Evolutionary conservation across 129 eudicot species (phyloP), one percentile per base, ranked within the genome.

Genomic region (Helianthus tuberosus): DNA sequence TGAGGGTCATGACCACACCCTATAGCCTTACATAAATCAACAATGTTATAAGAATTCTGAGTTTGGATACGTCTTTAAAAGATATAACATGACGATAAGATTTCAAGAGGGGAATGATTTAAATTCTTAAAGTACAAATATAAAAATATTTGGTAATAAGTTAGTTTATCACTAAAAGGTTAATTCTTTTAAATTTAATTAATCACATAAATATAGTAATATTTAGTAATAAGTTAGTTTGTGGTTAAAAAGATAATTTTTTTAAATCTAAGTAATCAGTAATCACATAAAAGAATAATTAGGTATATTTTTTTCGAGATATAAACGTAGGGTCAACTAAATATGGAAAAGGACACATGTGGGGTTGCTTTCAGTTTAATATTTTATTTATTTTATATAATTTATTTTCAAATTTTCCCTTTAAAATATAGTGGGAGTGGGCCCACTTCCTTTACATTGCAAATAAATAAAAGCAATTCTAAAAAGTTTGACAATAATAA

Each of bases 401-500:
- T 44, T 75, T 8, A n/a, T n/a, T 11, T 50, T 11, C 25, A 8
- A 6, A 23, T 73, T 57, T 75, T 10, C 5, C 41, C 23, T 36
- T 71, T 41, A 12, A 27, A 44, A 74, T 77, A 66, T 71, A 72
- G 70, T 68, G 78, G 13, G 3, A 71, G 39, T 71, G 75, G 87
- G 75, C 41, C 89, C 59, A 5, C 39, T 9, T 71, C 11, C 59
- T 67, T 79, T 65, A 74, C 71, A 80, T 77, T 74, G 81, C 80
- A 64, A 73, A 86, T 80, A 80, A 78, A 78, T 77, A 62, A 87
- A 86, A 80, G 86, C 80, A 78, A 66, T 75, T 73, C 46, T 47
- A 78, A 59, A 80, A 81, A 81, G 78, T 75, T 87, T 78, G 86
- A 81, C 81, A 79, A 78, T 75, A 81, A 84, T 79, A 48, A 74